A percentile compares a stretch with the other conserved stretches of the same genome.
Evolutionary conservation across 2,329 filamentous ascomycete species (phyloP).

Genomic region (Exophiala sideris): DNA sequence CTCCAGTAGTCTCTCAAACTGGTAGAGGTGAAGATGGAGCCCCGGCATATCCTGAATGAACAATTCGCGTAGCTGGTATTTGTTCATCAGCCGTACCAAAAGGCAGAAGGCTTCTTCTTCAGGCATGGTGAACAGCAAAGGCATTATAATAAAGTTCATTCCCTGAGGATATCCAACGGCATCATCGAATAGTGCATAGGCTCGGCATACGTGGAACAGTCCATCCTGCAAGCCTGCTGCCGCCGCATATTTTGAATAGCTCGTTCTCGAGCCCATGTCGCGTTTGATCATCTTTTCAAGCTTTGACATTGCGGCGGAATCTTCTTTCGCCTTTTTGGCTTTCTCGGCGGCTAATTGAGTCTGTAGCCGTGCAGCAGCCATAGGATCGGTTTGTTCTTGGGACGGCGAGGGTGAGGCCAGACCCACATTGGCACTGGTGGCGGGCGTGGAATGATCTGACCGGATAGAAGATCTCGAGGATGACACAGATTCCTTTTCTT

Average conservation of each 20-base stretch:
- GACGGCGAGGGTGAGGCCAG: slow-evolving; percentile 55
- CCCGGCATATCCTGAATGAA: slow-evolving; percentile 97
- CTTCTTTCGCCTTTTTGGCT: slow-evolving; percentile 76
- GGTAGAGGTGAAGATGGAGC: slow-evolving; percentile 86
- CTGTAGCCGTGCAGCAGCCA: slow-evolving; percentile 57
- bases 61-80: slow-evolving; percentile 87
- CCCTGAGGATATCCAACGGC: slow-evolving; percentile 94
- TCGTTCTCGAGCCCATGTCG: slow-evolving; percentile 87
- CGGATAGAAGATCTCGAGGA: slow-evolving; percentile 84
- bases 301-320: slow-evolving; percentile 68
- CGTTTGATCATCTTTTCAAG: slow-evolving; percentile 89
- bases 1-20: slow-evolving; percentile 91
- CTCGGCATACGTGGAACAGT: slow-evolving; percentile 93
- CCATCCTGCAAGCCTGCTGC: slow-evolving; percentile 89
- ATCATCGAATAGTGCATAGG: slow-evolving; percentile 93
- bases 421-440: slow-evolving; percentile 55
- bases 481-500: slow-evolving; percentile 63
- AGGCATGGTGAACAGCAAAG: slow-evolving; percentile 95
- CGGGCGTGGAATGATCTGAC: slow-evolving; percentile 68
- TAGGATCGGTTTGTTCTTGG: slow-evolving; percentile 60
- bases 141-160: slow-evolving; percentile 99
- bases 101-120: slow-evolving; percentile 96
- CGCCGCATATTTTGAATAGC: slow-evolving; percentile 93
- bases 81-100: slow-evolving; percentile 91
- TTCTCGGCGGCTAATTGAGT: slow-evolving; percentile 63